Conservation (phyloP, 2,329 filamentous ascomycete species). For the Pestalotiopsis sp. region DNA sequence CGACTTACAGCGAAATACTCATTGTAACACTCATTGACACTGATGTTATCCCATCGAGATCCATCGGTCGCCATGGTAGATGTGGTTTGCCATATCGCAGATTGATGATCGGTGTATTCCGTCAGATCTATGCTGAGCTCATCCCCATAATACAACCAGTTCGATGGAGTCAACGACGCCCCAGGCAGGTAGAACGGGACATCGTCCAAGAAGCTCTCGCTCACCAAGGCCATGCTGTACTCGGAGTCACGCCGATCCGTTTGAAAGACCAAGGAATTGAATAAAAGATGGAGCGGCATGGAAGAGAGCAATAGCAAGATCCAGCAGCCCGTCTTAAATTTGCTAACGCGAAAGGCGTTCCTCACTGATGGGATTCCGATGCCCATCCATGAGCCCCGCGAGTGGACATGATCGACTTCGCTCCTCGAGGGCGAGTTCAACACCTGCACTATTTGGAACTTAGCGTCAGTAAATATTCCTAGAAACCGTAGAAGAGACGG, state of each 20-base stretch:
- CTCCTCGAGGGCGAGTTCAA: slow-evolving; percentile 15
- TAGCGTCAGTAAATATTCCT: background rate
- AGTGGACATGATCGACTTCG: slow-evolving; percentile 39
- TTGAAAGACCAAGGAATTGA: slow-evolving; percentile 13
- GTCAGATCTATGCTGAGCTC: background rate
- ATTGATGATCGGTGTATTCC: background rate
- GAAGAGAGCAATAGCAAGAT: slow-evolving; percentile 10
- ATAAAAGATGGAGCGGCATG: slow-evolving; percentile 14
- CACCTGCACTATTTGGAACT: slow-evolving; percentile 13
- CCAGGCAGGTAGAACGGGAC: slow-evolving; percentile 1
- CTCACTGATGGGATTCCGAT: slow-evolving; percentile 41
- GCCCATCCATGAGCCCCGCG: slow-evolving; percentile 36
- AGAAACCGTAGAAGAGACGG: background rate
- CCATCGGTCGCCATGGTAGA: background rate
- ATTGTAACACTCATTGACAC: slow-evolving; percentile 5
- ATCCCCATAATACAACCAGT: background rate
- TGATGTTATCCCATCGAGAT: slow-evolving; percentile 3
- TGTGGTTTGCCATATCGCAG: background rate
- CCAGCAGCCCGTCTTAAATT: slow-evolving; percentile 8
- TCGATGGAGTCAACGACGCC: background rate
- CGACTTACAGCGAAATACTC: background rate
- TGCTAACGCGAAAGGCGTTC: slow-evolving; percentile 25
- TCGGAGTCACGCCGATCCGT: background rate
- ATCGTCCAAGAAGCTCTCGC: slow-evolving; percentile 7
- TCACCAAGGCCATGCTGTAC: slow-evolving; percentile 12